Evolutionary conservation across 495 filamentous ascomycete genomes (phyloP), one percentile per base, ranked within the genome.

Genomic region (Podospora anserina): DNA sequence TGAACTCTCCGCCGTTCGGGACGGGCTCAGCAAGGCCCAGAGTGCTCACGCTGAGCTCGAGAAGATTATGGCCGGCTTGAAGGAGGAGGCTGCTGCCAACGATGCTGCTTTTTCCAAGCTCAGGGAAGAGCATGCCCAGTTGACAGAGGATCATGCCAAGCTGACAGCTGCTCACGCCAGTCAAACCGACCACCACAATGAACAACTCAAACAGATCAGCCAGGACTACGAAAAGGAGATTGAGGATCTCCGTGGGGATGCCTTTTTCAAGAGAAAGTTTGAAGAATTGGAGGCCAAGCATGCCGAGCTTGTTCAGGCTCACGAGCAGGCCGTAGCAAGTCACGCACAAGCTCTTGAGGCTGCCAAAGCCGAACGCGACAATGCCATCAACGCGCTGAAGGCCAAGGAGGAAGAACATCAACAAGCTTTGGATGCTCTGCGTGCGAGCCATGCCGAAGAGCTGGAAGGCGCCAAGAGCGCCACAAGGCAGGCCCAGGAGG

Each of bases 201-300:
- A 82, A 67, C 81, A 85, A 65, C 77, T 87, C 20, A 72, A 81
- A 70, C 79, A 80, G 58, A 67, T 87, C 68, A 83, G 83, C 30
- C 76, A 84, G 63, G 85, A 87, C 54, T 85, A 86, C 70, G 80
- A 85, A 64, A 76, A 80, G 26, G 85, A 87, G 69, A 86, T 87
- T 54, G 85, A 86, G 69, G 81, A 82, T 57, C 81, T 86, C n/a
- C 79, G 80, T 27, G 84, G 83, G 23, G 83, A 86, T 69, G 83
- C 85, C 39, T 83, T 82, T 66, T 83, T 85, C 72, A 86, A 83
- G 73, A 80, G 82, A 63, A 80, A 85, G 68, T 85, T 83, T 68
- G 78, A 86, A 56, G 82, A 81, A 32, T 77, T 87, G 18, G 80
- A 84, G 61, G 74, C 71, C 23, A 80, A 83, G 71, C 78, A 86